These are phyloP conservation scores for Cyclanthera cordifolia DNA, from an alignment of 306 rosid genomes.

Conservation along the genomic window DNA sequence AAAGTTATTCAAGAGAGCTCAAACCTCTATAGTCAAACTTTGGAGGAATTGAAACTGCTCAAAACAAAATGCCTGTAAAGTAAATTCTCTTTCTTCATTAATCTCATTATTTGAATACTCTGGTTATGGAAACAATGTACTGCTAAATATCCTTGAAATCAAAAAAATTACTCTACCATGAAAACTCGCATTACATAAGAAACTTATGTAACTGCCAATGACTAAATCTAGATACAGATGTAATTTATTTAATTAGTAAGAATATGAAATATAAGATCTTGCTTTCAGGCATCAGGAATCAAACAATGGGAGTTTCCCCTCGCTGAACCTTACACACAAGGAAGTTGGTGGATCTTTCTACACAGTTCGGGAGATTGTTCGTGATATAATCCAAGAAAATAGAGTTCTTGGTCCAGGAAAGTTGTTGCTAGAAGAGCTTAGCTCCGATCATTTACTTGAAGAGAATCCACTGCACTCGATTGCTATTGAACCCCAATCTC, in stretches of 20 bases:
- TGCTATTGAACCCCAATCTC: slow-evolving; percentile 39
- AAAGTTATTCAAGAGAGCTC: background rate
- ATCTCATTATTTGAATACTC: background rate
- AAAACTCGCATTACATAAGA: background rate
- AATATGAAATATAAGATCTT: slow-evolving; percentile 8
- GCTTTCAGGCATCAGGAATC: slow-evolving; percentile 57
- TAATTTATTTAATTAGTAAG: background rate
- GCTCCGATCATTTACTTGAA: slow-evolving; percentile 29
- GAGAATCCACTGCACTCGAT: slow-evolving; percentile 58
- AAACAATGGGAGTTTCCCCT: slow-evolving; percentile 79
- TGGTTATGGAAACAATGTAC: too few species aligned
- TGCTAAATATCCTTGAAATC: background rate
- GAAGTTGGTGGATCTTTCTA: slow-evolving; percentile 99
- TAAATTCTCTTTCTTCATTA: background rate
- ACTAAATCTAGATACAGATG: background rate
- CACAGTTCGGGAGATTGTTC: slow-evolving; percentile 92
- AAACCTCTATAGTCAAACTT: background rate
- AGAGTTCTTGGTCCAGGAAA: slow-evolving; percentile 89
- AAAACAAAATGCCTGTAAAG: background rate
- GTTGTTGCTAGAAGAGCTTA: slow-evolving; percentile 32
- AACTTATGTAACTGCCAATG: background rate
- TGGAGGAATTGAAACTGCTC: background rate
- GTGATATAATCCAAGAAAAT: slow-evolving; percentile 91
- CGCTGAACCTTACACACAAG: slow-evolving; percentile 81
- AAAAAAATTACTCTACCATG: background rate